phyloP scores from a whole-genome alignment of 2,329 filamentous ascomycete species.

The Penicillium sumatraense region DNA sequence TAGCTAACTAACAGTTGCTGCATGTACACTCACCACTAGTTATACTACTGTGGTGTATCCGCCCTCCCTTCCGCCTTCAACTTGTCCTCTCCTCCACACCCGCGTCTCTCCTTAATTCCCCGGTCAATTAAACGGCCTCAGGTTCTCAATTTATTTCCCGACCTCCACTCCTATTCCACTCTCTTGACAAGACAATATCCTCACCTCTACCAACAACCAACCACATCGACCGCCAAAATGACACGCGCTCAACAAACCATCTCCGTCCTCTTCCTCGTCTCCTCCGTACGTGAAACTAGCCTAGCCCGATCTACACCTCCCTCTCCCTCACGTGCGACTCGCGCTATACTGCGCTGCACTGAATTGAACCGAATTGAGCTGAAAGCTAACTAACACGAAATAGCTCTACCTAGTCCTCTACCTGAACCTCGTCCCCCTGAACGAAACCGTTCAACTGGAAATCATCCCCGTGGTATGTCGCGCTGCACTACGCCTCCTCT shows the following conservation, averaged over 20 bases:
- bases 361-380: no score
- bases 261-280: conserved; percentile 82
- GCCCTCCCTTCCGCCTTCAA: conserved; percentile 10
- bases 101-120: conserved; percentile 26
- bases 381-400: not conserved
- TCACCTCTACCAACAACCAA: no score
- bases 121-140: conserved; percentile 21
- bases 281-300: conserved; percentile 67
- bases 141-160: no score
- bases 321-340: no score
- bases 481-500: not conserved
- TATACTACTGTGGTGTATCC: not conserved
- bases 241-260: conserved; percentile 93
- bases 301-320: not conserved
- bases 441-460: conserved; percentile 76
- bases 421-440: conserved; percentile 81
- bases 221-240: conserved; percentile 69
- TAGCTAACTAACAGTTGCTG: no score
- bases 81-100: conserved; percentile 18
- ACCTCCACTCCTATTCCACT: conserved; percentile 14
- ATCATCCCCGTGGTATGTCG: conserved; percentile 88
- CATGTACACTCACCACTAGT: no score
- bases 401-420: conserved; percentile 89
- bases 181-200: no score
- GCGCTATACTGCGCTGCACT: no score